A percentile compares a stretch with the other conserved stretches of the same genome.
These are phyloP conservation scores for Colletotrichum australisinense DNA, from an alignment of 2,329 filamentous ascomycete species.

Conservation along the genomic window DNA sequence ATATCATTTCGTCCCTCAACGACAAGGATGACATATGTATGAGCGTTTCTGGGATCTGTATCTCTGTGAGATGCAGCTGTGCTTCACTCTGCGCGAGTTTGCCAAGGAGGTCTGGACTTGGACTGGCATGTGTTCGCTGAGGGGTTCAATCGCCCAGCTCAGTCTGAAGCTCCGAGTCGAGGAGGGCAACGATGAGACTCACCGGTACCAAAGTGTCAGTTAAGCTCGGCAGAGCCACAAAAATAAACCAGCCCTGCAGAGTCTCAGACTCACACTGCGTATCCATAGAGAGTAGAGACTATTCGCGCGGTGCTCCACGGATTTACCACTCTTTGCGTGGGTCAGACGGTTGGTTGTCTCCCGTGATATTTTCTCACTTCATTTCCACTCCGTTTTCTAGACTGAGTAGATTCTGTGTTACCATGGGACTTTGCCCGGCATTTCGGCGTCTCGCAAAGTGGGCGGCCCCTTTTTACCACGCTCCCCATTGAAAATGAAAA, in stretches of 20 bases:
- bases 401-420: neutral
- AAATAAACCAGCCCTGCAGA: neutral
- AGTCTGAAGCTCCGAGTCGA: neutral
- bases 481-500: neutral
- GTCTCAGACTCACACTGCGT: neutral
- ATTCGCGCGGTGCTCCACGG: neutral
- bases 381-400: neutral
- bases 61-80: neutral
- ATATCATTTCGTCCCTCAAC: constrained; percentile 11
- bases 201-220: neutral
- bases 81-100: neutral
- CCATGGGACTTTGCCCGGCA: constrained; percentile 26
- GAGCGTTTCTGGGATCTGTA: neutral
- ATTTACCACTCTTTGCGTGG: neutral
- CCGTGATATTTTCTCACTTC: neutral
- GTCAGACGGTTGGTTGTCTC: neutral
- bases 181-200: neutral
- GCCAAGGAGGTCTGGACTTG: too few relatives aligned
- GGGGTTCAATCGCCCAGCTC: neutral
- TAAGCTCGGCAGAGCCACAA: neutral
- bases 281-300: too few relatives aligned
- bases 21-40: neutral
- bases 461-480: neutral
- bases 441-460: constrained; percentile 31
- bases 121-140: neutral